Base-by-base conservation (phyloP, 768 basidiomycete genomes). In the Hortiboletus flavorubellus region DNA sequence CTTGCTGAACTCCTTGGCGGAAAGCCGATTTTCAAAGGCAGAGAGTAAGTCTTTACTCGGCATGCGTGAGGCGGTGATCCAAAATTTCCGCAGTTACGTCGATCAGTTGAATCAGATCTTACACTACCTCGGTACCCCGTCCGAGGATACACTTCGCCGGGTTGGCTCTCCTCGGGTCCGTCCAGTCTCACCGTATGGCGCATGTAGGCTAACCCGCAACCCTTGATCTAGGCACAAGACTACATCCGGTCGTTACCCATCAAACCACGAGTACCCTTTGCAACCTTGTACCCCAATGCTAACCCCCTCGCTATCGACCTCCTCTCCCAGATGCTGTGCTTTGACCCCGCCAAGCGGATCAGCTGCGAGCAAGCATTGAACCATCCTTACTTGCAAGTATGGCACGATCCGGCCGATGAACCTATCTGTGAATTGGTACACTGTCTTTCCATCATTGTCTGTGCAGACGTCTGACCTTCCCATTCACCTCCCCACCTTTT, bases 91-190 rank as follows among this genome's bases (percentile, higher is more conserved):
- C 64, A 93, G 91, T 68, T 98, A 99, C 68, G 96, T 99, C 52
- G 97, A 99, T 70, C 97, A 99, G 71, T 80, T 98, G 49, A 98
- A 98, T 69, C 93, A 97, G 73, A 98, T 99, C 66, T 79, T 99
- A 37, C 95, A 98, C 71, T 93, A 95, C 66, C 85, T 98, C n/a
- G 97, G 97, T 26, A 98, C 97, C 1, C 97, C 96, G 1, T 91
- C 91, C 18, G 97, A 99, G 69, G 93, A 96, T 58, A 97, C 97
- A 0, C 83, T 99, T 12, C 86, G 96, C 44, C 87, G 97, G 45
- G 95, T 99, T 48, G 97, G 97, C 26, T 93, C 91, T 37, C 96
- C 97, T 31, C 81, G 97, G 56, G 94, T 93, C 65, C 46, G 85
- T 76, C 33, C 43, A 33, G 35, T 34, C 31, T 8, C 41, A 21